These are phyloP conservation scores for Rhodotorula sp. DNA, from an alignment of 1,284 basidiomycete genomes.

Conservation along the genomic window DNA sequence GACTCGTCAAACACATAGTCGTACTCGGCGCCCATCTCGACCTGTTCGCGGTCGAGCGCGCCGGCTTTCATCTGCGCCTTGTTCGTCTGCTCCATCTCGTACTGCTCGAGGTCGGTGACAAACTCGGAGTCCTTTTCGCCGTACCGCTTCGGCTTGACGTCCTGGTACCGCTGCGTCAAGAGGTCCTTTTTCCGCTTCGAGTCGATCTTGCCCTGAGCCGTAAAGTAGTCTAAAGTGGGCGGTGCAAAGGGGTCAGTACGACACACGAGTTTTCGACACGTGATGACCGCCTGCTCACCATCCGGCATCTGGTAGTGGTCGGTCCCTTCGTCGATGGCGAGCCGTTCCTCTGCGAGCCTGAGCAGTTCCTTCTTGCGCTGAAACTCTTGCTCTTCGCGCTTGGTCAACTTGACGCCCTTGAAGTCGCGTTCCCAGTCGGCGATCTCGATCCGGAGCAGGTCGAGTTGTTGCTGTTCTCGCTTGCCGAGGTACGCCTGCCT, in stretches of 20 bases:
- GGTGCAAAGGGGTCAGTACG: neutral
- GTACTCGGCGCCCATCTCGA: conserved; percentile 66
- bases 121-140: conserved; percentile 70
- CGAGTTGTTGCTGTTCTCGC: conserved; percentile 92
- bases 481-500: conserved; percentile 94
- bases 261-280: neutral
- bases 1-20: conserved; percentile 98
- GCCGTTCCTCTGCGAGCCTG: conserved; percentile 85
- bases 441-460: conserved; percentile 87
- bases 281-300: conserved; percentile 20
- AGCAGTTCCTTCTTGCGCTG: conserved; percentile 92
- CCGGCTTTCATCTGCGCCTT: conserved; percentile 85
- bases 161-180: conserved; percentile 91
- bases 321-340: conserved; percentile 88
- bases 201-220: conserved; percentile 98
- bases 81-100: conserved; percentile 82
- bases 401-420: conserved; percentile 81
- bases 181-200: conserved; percentile 93
- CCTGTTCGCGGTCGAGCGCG: conserved; percentile 78
- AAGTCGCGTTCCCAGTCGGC: conserved; percentile 88
- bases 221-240: conserved; percentile 75
- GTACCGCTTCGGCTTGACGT: conserved; percentile 68
- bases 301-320: conserved; percentile 94
- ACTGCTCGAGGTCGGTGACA: conserved; percentile 89
- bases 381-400: conserved; percentile 74